Conservation (phyloP, 2,329 filamentous ascomycete genomes). For the Aspergillus quadricinctus region DNA sequence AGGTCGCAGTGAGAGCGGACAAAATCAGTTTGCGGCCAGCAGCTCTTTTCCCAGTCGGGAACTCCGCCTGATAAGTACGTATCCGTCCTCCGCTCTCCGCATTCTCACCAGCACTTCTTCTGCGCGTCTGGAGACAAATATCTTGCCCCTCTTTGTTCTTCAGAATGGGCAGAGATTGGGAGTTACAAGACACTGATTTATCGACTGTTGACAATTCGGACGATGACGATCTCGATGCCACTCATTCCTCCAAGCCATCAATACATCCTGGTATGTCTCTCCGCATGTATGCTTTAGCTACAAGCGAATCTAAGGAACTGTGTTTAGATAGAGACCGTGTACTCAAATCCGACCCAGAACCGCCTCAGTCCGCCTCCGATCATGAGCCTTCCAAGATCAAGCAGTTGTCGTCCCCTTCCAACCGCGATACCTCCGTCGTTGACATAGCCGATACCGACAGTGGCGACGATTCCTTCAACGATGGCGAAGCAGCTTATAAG, state of each 20-base stretch:
- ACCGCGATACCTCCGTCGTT: slow-evolving; percentile 16
- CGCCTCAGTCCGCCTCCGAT: background rate
- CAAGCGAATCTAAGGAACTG: slow-evolving; percentile 16
- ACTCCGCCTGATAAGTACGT: slow-evolving; percentile 1
- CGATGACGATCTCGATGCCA: slow-evolving; percentile 44
- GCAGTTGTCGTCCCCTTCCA: slow-evolving; percentile 8
- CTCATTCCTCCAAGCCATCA: slow-evolving; percentile 16
- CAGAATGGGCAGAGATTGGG: slow-evolving; percentile 23
- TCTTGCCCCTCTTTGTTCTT: slow-evolving; percentile 7
- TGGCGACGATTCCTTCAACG: slow-evolving; percentile 33
- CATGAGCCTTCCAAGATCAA: background rate
- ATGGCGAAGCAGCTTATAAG: slow-evolving; percentile 50
- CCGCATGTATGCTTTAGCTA: background rate
- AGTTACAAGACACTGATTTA: slow-evolving; percentile 21
- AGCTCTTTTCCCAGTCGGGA: slow-evolving; percentile 23
- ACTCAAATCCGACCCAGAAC: background rate
- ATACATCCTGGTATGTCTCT: slow-evolving; percentile 8
- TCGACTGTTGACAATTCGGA: slow-evolving; percentile 26
- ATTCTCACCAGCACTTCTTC: slow-evolving; percentile 2
- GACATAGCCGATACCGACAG: slow-evolving; percentile 21
- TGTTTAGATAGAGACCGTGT: slow-evolving; percentile 1
- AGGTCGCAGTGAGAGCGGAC: slow-evolving; percentile 1
- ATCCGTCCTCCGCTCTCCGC: slow-evolving; percentile 9
- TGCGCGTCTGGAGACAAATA: background rate
- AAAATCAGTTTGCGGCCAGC: slow-evolving; percentile 7